A percentile compares a stretch with the other conserved stretches of the same genome.
Evolutionary conservation across 2,329 filamentous ascomycete species (phyloP).

Genomic region (Aciculosporium take): DNA sequence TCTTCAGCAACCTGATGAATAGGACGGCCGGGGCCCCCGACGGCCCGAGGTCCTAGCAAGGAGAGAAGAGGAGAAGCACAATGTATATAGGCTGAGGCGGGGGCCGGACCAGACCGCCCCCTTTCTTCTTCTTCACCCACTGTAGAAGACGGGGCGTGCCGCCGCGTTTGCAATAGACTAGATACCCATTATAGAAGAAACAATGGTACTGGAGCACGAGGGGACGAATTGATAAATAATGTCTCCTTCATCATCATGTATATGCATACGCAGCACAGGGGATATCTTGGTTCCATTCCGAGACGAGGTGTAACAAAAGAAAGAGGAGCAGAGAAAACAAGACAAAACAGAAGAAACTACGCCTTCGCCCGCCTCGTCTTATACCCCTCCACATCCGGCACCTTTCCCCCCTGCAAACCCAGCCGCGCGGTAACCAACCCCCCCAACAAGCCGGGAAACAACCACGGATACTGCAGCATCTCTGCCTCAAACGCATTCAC

Average conservation of each 20-base stretch:
- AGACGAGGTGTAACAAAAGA: too few species aligned
- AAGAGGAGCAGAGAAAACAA: too few species aligned
- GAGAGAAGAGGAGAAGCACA: background rate
- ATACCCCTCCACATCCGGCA: conserved; percentile 13
- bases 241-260: too few species aligned
- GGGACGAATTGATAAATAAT: too few species aligned
- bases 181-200: conserved; percentile 24
- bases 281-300: too few species aligned
- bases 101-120: too few species aligned
- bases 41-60: conserved; percentile 8
- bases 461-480: conserved; percentile 81
- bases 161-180: conserved; percentile 12
- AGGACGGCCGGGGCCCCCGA: conserved; percentile 23
- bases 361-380: conserved; percentile 9
- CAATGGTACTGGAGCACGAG: conserved; percentile 4
- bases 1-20: conserved; percentile 47
- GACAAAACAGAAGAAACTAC: background rate
- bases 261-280: too few species aligned
- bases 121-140: too few species aligned
- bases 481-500: conserved; percentile 81
- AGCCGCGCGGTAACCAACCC: conserved; percentile 61
- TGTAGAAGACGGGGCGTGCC: too few species aligned
- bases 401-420: conserved; percentile 38
- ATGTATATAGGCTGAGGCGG: too few species aligned
- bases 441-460: conserved; percentile 70